Conservation (phyloP, 805 yeast genomes). For the Komagataella mondaviorum region DNA sequence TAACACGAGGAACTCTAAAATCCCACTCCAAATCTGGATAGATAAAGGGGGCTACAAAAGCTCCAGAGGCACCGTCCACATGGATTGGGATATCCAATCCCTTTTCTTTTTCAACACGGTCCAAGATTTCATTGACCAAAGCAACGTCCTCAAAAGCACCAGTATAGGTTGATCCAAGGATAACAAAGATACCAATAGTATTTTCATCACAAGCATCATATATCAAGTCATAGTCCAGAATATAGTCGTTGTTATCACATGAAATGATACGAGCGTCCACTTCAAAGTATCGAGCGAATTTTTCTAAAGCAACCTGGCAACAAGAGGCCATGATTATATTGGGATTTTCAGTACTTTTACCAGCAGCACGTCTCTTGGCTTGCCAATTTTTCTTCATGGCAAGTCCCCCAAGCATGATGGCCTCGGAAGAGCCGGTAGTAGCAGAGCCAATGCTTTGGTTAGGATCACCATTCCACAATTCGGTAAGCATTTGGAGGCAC, state of each 20-base stretch:
- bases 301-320: constrained; percentile 89
- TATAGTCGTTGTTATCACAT: constrained; percentile 47
- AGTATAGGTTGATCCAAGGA: constrained; percentile 84
- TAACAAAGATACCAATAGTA: constrained; percentile 83
- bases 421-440: constrained; percentile 90
- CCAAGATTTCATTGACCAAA: constrained; percentile 47
- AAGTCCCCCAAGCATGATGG: constrained; percentile 85
- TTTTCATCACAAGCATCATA: constrained; percentile 69
- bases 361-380: constrained; percentile 40
- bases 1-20: constrained; percentile 63
- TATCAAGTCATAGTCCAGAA: constrained; percentile 48
- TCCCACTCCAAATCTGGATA: constrained; percentile 78
- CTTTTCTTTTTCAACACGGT: constrained; percentile 50
- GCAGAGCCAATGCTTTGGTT: constrained; percentile 66
- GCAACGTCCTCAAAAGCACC: constrained; percentile 81
- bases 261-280: constrained; percentile 74
- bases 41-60: constrained; percentile 73
- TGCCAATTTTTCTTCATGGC: constrained; percentile 92
- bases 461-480: constrained; percentile 49
- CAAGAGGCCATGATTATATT: constrained; percentile 87
- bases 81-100: constrained; percentile 71
- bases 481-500: constrained; percentile 67
- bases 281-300: constrained; percentile 88
- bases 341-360: constrained; percentile 51
- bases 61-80: constrained; percentile 92